These are phyloP conservation scores for Leptomonas pyrrhocoris DNA, from an alignment of 208 protist genomes.

Conservation along the genomic window DNA sequence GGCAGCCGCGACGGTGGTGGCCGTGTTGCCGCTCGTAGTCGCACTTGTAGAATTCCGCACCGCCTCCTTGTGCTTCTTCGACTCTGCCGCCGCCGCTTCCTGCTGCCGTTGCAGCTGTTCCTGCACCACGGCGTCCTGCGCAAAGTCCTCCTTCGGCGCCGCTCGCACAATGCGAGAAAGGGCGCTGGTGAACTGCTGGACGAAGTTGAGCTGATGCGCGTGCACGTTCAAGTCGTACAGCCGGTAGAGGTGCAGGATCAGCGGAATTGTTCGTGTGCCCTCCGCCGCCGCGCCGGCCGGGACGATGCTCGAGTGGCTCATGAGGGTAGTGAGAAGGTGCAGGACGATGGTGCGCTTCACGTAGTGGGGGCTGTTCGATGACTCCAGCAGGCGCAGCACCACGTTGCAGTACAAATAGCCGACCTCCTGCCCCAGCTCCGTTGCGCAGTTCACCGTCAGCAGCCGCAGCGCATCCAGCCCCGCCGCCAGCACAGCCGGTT, in stretches of 20 bases:
- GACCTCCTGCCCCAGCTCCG: conserved; percentile 75
- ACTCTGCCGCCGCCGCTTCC: background rate
- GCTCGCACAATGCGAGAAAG: conserved; percentile 80
- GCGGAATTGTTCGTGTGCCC: conserved; percentile 25
- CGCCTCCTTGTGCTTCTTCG: background rate
- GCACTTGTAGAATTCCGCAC: background rate
- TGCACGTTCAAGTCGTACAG: conserved; percentile 84
- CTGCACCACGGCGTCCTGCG: conserved; percentile 22
- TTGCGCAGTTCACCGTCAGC: conserved; percentile 53
- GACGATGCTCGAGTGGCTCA: conserved; percentile 26
- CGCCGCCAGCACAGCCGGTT: conserved; percentile 83
- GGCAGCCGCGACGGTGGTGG: too few relatives aligned
- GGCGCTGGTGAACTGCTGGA: conserved; percentile 79
- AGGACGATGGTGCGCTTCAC: conserved; percentile 90
- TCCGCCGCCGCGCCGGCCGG: background rate
- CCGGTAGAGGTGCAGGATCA: conserved; percentile 75
- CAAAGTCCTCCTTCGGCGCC: conserved; percentile 47
- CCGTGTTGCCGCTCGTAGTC: background rate
- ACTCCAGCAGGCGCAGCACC: conserved; percentile 92
- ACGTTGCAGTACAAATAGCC: conserved; percentile 93
- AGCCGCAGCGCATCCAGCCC: conserved; percentile 91
- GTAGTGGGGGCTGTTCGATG: conserved; percentile 76
- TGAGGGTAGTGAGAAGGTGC: conserved; percentile 77
- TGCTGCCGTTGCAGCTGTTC: conserved; percentile 35
- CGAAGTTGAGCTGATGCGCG: conserved; percentile 77